Base-by-base conservation (phyloP, 345 rosid species). In the Rhizophora mangle region DNA sequence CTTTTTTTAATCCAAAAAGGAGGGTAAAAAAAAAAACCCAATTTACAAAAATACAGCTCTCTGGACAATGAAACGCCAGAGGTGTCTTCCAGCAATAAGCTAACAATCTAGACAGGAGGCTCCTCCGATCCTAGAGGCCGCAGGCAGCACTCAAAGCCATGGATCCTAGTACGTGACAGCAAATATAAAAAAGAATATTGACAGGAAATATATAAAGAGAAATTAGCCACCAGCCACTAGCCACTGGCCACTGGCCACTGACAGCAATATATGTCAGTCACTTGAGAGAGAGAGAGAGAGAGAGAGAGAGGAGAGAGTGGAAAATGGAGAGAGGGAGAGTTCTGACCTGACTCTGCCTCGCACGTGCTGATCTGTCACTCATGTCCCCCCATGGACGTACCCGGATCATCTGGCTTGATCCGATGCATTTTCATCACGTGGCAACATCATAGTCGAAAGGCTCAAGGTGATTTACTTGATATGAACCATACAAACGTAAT, bases 331-430 rank as follows among this genome's bases (percentile, higher is more conserved):
- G 15, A 10, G 46, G 2, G 46, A 39, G 46, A 39, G 15, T 39
- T 11, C 46, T 10, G 8, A 31, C 20, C 19, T 51, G 39, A 1
- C 52, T 53, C 2, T 21, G 6, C 4, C 10, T 8, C 31, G 20
- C 60, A 31, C 34, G 67, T 51, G 73, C 73, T 69, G 51, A 31
- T 3, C 60, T 69, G 73, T 69, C 73, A 61, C 31, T 69, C 61
- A 51, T 69, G 73, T 60, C 52, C 1, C 51, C 32, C 65, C 51
- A 0, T 0, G 22, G 21, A 31, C 65, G 5, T 20, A 59, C 8
- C 49, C 65, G 58, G 65, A 37, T 21, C 46, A 60, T 1, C 20
- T 60, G 22, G 15, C 31, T 20, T 69, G 59, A 6, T 29, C 49
- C 31, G 15, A 60, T 2, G 13, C 46, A 57, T 30, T 6, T 4